Evolutionary conservation across 495 filamentous ascomycete genomes (phyloP).

Genomic region (Extremus antarcticus): DNA sequence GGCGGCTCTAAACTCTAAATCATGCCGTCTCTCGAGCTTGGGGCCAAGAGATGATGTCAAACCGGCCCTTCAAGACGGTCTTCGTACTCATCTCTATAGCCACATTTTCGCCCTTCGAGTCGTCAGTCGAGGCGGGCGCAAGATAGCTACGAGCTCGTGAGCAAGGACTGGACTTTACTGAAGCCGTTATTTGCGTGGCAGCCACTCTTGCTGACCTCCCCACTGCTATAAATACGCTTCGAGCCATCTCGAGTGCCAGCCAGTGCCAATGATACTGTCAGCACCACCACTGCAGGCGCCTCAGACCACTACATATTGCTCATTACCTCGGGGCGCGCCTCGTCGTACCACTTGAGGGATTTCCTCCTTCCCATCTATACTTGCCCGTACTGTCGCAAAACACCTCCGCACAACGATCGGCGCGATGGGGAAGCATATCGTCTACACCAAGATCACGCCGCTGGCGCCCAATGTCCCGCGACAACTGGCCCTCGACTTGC

Average conservation of each 20-base stretch:
- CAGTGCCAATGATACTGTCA: neutral
- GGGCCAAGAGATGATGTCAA: neutral
- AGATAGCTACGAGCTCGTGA: too few species aligned
- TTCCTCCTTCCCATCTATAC: too few species aligned
- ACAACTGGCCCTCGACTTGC: conserved; percentile 32
- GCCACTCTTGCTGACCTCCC: too few species aligned
- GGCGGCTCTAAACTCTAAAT: too few species aligned
- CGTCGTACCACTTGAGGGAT: too few species aligned
- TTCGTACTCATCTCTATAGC: too few species aligned
- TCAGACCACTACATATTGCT: neutral
- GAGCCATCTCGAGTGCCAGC: neutral
- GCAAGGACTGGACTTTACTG: too few species aligned
- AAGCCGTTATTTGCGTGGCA: too few species aligned
- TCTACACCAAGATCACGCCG: conserved; percentile 32
- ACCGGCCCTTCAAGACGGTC: neutral
- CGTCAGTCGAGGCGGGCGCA: too few species aligned
- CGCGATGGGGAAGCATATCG: conserved; percentile 26
- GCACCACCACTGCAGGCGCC: neutral
- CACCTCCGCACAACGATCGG: conserved; percentile 4
- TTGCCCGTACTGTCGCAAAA: neutral
- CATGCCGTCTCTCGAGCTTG: too few species aligned
- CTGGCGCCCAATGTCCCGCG: conserved; percentile 30
- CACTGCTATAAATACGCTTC: neutral
- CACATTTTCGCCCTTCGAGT: neutral
- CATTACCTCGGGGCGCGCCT: neutral